Base-by-base conservation (phyloP, 2,329 filamentous ascomycete species). In the Hypoxylon sp. region DNA sequence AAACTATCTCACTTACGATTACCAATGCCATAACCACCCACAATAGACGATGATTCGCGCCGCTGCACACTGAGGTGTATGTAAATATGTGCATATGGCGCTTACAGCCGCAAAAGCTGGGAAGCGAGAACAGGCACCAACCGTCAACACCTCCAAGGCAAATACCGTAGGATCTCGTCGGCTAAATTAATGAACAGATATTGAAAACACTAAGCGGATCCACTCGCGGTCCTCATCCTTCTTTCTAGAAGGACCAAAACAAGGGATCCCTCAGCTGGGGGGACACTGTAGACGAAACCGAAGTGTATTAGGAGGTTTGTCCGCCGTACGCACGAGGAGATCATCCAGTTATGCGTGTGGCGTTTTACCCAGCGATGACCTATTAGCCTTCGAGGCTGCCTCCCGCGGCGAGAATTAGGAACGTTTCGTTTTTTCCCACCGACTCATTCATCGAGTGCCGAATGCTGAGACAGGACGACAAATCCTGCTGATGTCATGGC, bases 201-300 rank as follows among this genome's bases (percentile, higher is more conserved):
- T 50, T 59, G 46, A 36, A 32, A n/a, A 21, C 34, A 57, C 46
- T 51, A 48, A 36, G 41, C 50, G 51, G 25, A 36, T 49, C 49
- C 49, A 58, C 52, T 50, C 25, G 41, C 32, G 45, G 32, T 43
- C 56, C 46, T 60, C 61, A 23, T 51, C 51, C 52, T 38, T 53
- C 36, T 49, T 67, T 69, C 63, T 69, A 69, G 67, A 69, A 69
- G 58, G 51, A 34, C 43, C 14, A 56, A n/a, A 53, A 21, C 41
- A 49, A 32, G 50, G 34, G 34, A 61, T 52, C 46, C 46, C 52
- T 57, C 60, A 69, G 67, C 64, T 67, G 64, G 67, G 50, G 64
- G 45, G 17, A 36, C 52, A 50, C 51, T 30, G 48, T 61, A 49
- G 45, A 57, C 56, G 56, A 67, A 62, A 61, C 38, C 67, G 67